Evolutionary conservation across 1,284 basidiomycete species (phyloP).

Genomic region (Inonotus hispidus): DNA sequence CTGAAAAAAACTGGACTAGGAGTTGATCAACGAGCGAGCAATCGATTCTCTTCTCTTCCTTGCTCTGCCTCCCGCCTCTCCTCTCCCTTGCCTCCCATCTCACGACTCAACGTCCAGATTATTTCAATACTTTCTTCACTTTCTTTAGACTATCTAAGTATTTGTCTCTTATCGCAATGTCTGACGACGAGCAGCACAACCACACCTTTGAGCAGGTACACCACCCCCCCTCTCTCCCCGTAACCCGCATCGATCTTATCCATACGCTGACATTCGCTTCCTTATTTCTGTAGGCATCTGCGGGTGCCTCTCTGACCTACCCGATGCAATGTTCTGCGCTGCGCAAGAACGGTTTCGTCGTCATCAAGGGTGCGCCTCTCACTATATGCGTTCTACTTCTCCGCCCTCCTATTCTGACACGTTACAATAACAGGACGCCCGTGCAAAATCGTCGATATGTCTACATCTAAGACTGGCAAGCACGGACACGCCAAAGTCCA

Average conservation of each 20-base stretch:
- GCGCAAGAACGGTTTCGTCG: conserved; percentile 91
- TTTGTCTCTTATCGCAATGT: conserved; percentile 19
- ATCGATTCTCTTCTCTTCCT: neutral
- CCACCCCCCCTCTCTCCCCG: neutral
- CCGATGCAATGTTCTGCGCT: conserved; percentile 99
- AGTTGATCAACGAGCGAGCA: neutral
- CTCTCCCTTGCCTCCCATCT: neutral
- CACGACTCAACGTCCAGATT: neutral
- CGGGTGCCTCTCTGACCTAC: conserved; percentile 86
- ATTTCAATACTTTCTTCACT: conserved; percentile 9
- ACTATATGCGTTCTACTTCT: neutral
- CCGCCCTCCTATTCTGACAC: neutral
- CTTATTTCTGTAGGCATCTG: conserved; percentile 44
- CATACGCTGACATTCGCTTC: neutral
- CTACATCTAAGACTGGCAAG: conserved; percentile 99
- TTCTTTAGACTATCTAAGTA: conserved; percentile 14
- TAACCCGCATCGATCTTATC: conserved; percentile 3
- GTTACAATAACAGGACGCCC: conserved; percentile 61
- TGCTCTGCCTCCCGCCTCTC: neutral
- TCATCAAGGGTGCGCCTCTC: conserved; percentile 76
- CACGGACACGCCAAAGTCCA: conserved; percentile 99
- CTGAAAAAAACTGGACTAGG: neutral
- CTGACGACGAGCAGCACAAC: conserved; percentile 19
- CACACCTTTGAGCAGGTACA: conserved; percentile 17
- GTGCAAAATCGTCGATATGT: conserved; percentile 99